Evolutionary conservation across 2,329 filamentous ascomycete species (phyloP).

Genomic region (Stagonosporopsis rhizophila): DNA sequence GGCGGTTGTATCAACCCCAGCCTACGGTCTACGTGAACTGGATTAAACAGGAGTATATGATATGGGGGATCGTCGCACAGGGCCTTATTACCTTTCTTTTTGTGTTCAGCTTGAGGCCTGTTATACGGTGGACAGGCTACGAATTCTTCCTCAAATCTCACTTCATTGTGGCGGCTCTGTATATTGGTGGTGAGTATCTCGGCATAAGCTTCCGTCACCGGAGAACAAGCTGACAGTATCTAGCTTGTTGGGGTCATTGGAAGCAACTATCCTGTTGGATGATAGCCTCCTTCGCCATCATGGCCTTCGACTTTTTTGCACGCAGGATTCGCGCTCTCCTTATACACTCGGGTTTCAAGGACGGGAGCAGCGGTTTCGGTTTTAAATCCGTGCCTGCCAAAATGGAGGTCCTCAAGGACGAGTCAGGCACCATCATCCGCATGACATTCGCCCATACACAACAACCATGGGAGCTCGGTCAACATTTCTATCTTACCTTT

Average conservation of each 20-base stretch:
- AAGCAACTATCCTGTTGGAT: slow-evolving; percentile 70
- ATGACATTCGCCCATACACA: slow-evolving; percentile 69
- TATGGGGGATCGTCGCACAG: slow-evolving; percentile 75
- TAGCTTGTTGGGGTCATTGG: slow-evolving; percentile 77
- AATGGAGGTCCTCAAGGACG: slow-evolving; percentile 58
- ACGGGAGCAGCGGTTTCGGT: slow-evolving; percentile 54
- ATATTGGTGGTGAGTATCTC: slow-evolving; percentile 60
- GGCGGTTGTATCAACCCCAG: slow-evolving; percentile 72
- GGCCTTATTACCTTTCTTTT: slow-evolving; percentile 67
- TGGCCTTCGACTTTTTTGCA: slow-evolving; percentile 67
- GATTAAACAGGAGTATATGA: slow-evolving; percentile 69
- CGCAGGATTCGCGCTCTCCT: slow-evolving; percentile 64
- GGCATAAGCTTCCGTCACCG: no score
- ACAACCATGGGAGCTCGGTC: slow-evolving; percentile 68
- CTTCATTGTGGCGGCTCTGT: slow-evolving; percentile 73
- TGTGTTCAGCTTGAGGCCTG: slow-evolving; percentile 63
- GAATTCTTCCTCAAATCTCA: slow-evolving; percentile 78
- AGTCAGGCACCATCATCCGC: slow-evolving; percentile 63
- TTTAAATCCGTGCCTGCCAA: slow-evolving; percentile 63
- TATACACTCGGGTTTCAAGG: slow-evolving; percentile 65
- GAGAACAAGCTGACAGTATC: background rate
- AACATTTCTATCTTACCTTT: slow-evolving; percentile 76
- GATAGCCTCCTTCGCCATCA: slow-evolving; percentile 68
- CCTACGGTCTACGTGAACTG: slow-evolving; percentile 64
- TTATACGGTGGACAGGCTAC: slow-evolving; percentile 71